Evolutionary conservation across 1,139 yeast genomes (phyloP), one percentile per base, ranked within the genome.

Genomic region (Groenewaldozyma sp.): DNA sequence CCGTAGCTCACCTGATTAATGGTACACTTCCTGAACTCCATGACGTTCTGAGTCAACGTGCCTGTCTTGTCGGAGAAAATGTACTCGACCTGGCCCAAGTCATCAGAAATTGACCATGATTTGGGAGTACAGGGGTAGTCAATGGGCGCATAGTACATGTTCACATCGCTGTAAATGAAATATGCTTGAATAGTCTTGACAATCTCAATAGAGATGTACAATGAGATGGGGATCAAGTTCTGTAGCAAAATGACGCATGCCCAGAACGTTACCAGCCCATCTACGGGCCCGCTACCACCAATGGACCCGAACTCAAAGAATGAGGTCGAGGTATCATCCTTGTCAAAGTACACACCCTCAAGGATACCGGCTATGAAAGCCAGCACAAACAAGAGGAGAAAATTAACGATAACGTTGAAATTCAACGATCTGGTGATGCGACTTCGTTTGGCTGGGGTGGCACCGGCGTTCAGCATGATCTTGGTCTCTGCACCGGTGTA

Each of bases 31-130:
- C 86, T 84, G 62, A 87, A 88, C 58, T 88, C 95, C 97, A 91
- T 91, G 26, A 88, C 83, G 60, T 91, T 91, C 58, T 88, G 97
- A 1, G 98, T 91, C 51, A 91, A 69, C 0, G 98, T 91, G 44
- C 98, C 98, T 0, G 98, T 91, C 62, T 91, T 91, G 64, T 91
- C 97, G 55, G 95, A 83, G 62, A 91, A 91, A 34, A 91, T 79
- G 58, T 87, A 91, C 59, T 88, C 97, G 52, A 91, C 82, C 62
- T 91, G 97, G 20, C 98, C 98, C 52, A 91, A 70, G 61, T 91
- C 98, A 66, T 91, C 98, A n/a, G 96, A 84, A 38, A 93, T 86
- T 55, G 82, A 84, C 98, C 98, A 91, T 0, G 96, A 75, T 56
- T 91, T 88, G 3, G 98, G 97, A 3, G 88, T 77, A 63, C 97